Evolutionary conservation across 768 basidiomycete species (phyloP).

Genomic region (Mycena rosella): DNA sequence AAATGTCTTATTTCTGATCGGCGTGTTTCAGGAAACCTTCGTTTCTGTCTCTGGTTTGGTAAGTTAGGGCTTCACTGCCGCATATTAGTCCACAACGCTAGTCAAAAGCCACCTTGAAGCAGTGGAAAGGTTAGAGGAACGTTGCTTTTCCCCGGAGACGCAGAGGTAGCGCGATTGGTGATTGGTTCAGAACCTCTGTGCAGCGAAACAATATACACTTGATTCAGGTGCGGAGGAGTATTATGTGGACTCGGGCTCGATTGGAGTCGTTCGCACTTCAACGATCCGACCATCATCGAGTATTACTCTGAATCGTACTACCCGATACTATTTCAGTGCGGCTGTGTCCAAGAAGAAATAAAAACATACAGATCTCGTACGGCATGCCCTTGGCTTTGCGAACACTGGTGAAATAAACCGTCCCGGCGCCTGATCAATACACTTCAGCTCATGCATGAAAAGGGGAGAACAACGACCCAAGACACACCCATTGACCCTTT

Average conservation of each 20-base stretch:
- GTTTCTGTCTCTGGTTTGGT: too few relatives aligned
- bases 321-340: slow-evolving; percentile 12
- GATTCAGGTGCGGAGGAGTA: background rate
- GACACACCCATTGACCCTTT: slow-evolving; percentile 75
- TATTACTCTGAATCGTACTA: slow-evolving; percentile 78
- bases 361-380: slow-evolving; percentile 74
- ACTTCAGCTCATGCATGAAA: background rate
- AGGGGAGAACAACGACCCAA: background rate
- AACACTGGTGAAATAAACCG: slow-evolving; percentile 87
- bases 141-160: too few relatives aligned
- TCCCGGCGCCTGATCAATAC: slow-evolving; percentile 68
- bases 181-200: too few relatives aligned
- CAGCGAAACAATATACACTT: slow-evolving; percentile 8
- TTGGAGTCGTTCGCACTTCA: slow-evolving; percentile 26
- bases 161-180: too few relatives aligned
- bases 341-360: background rate
- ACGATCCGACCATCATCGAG: slow-evolving; percentile 70
- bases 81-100: too few relatives aligned
- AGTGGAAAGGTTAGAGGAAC: too few relatives aligned
- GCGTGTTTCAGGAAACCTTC: too few relatives aligned
- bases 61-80: too few relatives aligned
- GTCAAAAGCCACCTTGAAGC: too few relatives aligned
- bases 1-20: too few relatives aligned
- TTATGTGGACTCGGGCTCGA: background rate
- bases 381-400: slow-evolving; percentile 78